A percentile compares a stretch with the other conserved stretches of the same genome.
Conservation (phyloP, 805 yeast genomes). For the Candida namnaoensis region DNA sequence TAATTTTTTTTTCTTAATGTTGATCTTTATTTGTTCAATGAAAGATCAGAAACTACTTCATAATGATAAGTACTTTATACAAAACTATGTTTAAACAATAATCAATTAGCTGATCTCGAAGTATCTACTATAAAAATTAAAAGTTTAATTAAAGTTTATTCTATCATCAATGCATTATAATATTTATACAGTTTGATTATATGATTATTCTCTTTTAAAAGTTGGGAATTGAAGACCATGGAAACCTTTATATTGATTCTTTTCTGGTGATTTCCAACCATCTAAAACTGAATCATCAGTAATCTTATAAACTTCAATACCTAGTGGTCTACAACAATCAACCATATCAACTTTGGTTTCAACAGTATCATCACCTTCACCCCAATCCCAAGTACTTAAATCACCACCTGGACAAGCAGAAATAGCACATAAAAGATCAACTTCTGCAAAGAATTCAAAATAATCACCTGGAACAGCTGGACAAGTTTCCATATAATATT, state of each 20-base stretch:
- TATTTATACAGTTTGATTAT: no score
- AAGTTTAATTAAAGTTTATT: no score
- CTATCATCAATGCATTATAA: no score
- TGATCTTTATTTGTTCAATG: no score
- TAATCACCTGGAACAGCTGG: slow-evolving; percentile 53
- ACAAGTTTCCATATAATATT: slow-evolving; percentile 63
- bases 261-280: slow-evolving; percentile 44
- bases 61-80: no score
- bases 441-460: slow-evolving; percentile 61
- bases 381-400: slow-evolving; percentile 64
- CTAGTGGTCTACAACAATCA: slow-evolving; percentile 55
- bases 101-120: no score
- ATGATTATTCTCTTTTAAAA: slow-evolving; percentile 5
- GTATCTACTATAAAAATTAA: no score
- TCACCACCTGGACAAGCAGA: slow-evolving; percentile 70
- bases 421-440: slow-evolving; percentile 53
- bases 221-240: slow-evolving; percentile 36
- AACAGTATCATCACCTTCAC: slow-evolving; percentile 35
- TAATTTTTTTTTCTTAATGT: no score
- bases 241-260: slow-evolving; percentile 42
- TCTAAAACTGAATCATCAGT: slow-evolving; percentile 36
- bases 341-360: slow-evolving; percentile 41
- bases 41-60: no score
- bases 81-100: no score
- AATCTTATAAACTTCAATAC: slow-evolving; percentile 49